Percentiles rank a stretch among this genome's conserved stretches.
These are phyloP conservation scores for Trichoderma reesei DNA, from an alignment of 495 filamentous ascomycete genomes.

Conservation along the genomic window DNA sequence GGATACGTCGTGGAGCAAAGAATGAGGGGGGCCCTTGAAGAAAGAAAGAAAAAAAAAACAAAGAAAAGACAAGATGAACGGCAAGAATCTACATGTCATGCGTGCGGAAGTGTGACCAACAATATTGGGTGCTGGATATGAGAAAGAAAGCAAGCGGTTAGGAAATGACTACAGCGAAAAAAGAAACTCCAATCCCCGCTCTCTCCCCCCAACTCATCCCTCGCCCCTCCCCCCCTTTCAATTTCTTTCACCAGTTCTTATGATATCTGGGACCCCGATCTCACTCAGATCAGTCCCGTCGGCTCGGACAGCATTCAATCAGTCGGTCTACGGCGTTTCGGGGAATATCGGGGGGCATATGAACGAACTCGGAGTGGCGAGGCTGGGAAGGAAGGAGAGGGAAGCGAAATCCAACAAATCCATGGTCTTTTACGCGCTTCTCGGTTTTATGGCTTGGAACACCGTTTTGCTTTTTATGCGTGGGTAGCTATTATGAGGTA, in stretches of 20 bases:
- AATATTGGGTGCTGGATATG: not conserved
- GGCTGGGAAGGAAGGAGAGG: not conserved
- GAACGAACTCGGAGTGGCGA: not conserved
- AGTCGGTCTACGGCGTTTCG: slow-evolving; percentile 5
- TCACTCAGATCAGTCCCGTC: not conserved
- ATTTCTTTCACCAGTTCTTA: not conserved
- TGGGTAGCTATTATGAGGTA: slow-evolving; percentile 1
- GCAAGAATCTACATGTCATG: not conserved
- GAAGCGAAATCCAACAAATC: not conserved
- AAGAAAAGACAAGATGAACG: not conserved
- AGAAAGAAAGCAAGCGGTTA: slow-evolving; percentile 3
- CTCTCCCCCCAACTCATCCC: not conserved
- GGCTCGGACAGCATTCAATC: not conserved
- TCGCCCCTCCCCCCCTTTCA: not conserved
- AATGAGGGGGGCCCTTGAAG: not conserved
- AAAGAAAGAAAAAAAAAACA: not conserved
- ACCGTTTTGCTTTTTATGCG: not conserved
- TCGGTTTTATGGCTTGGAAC: not conserved
- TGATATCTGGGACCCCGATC: not conserved
- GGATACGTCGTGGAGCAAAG: not conserved
- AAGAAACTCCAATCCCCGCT: not conserved
- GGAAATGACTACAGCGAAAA: slow-evolving; percentile 3
- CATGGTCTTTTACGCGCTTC: not conserved
- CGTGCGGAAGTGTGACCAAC: not conserved
- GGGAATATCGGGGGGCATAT: not conserved